A percentile compares a stretch with the other conserved stretches of the same genome.
These are phyloP conservation scores for Pseudogymnoascus sp. DNA, from an alignment of 2,329 filamentous ascomycete species.

Conservation along the genomic window DNA sequence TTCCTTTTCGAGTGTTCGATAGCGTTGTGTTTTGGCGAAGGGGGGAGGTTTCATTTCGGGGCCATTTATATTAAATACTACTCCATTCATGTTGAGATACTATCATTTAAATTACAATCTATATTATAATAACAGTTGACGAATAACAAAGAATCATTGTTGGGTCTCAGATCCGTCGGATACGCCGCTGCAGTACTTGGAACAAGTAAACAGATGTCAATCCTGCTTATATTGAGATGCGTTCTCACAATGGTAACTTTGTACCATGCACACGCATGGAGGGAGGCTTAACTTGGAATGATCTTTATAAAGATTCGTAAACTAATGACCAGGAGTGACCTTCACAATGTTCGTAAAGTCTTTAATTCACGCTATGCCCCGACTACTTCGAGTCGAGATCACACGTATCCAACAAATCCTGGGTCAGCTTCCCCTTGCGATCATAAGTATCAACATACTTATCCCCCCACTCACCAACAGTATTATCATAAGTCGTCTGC, in stretches of 20 bases:
- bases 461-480: slow-evolving; percentile 29
- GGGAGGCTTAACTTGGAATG: too few species aligned
- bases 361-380: background rate
- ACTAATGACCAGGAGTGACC: background rate
- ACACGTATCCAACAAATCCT: slow-evolving; percentile 21
- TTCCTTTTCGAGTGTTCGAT: background rate
- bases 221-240: too few species aligned
- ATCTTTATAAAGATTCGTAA: too few species aligned
- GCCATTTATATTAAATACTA: background rate
- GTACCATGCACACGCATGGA: too few species aligned
- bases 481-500: slow-evolving; percentile 29
- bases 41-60: background rate
- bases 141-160: background rate
- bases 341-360: background rate
- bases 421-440: slow-evolving; percentile 26
- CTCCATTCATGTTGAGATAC: background rate
- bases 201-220: too few species aligned
- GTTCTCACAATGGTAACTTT: too few species aligned
- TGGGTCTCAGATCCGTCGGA: background rate
- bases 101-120: background rate
- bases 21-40: background rate
- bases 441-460: slow-evolving; percentile 30
- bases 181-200: too few species aligned
- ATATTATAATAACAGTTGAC: background rate
- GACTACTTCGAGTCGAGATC: slow-evolving; percentile 9